Base-by-base conservation (phyloP, 257 asterid genomes). In the Lavandula angustifolia region DNA sequence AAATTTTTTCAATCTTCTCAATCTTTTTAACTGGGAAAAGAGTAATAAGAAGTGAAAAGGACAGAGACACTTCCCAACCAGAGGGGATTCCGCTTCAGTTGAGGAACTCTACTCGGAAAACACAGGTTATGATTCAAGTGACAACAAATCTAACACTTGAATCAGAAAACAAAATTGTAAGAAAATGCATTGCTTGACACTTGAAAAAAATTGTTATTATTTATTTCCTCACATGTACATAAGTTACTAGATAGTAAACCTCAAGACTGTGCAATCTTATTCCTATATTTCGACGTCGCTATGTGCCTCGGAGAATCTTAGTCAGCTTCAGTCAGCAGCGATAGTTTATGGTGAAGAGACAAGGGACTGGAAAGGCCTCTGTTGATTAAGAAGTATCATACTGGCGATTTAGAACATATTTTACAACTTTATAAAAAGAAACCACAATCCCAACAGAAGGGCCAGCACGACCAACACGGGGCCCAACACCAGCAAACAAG, bases 391-490 rank as follows among this genome's bases (percentile, higher is more conserved):
- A 53, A 59, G 60, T 72, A 48, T 76, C 78, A 58, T 84, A 76
- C 27, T 74, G 86, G 44, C 75, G 83, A 69, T 80, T 87, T 9
- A 94, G 73, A 17, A 72, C 58, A 63, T 85, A 74, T 73, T 94
- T 94, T 46, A 87, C 94, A 5, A 94, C 95, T 79, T 94, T 97
- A 43, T 94, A 90, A 66, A 94, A 94, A 1, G 99, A 94, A 69
- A 94, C 72, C 55, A 94, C 97, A 13, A 94, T 90, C 70, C 95
- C 99, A 6, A 94, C 97, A 0, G 99, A 90, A 54, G 99, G 99
- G 40, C 99, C 99, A 10, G 98, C 96, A 11, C 98, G 97, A 53
- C 84, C 95, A 60, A 90, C 92, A 62, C 99, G 96, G 14, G 99
- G 99, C 2, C 98, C 97, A 5, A 86, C 98, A 13, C 99, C 99